These are phyloP conservation scores for Vickermania spadyakhi DNA, from an alignment of 208 protist genomes.

Conservation along the genomic window DNA sequence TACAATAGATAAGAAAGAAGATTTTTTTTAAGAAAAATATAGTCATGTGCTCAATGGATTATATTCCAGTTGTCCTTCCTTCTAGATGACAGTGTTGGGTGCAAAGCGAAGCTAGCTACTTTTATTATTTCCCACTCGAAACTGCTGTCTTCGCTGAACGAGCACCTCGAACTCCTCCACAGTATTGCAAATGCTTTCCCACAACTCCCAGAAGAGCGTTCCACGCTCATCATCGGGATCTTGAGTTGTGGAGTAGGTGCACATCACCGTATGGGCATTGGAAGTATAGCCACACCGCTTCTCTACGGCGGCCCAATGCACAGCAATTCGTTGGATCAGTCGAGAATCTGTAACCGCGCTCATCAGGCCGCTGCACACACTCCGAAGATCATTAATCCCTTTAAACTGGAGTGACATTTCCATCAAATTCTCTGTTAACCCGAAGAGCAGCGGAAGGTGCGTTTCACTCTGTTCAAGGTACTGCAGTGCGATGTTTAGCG, in stretches of 20 bases:
- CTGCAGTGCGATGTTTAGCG: conserved; percentile 13
- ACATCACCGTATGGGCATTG: conserved; percentile 48
- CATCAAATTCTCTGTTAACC: conserved; percentile 44
- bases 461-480: conserved; percentile 5
- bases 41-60: too few species aligned
- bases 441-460: conserved; percentile 25
- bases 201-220: conserved; percentile 57
- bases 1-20: too few species aligned
- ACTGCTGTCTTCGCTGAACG: conserved; percentile 46
- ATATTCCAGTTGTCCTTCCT: too few species aligned
- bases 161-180: conserved; percentile 59
- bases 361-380: conserved; percentile 32
- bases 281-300: conserved; percentile 34
- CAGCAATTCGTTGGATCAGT: conserved; percentile 48
- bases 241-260: conserved; percentile 63
- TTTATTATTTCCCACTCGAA: conserved; percentile 4
- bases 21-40: too few species aligned
- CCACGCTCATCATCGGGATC: conserved; percentile 41
- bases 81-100: too few species aligned
- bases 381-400: conserved; percentile 30
- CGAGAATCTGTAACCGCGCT: conserved; percentile 12
- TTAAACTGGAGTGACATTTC: conserved; percentile 24
- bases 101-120: too few species aligned
- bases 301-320: conserved; percentile 77
- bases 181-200: conserved; percentile 58